phyloP scores from a whole-genome alignment of 208 protist species.

The Perkinsela sp. region DNA sequence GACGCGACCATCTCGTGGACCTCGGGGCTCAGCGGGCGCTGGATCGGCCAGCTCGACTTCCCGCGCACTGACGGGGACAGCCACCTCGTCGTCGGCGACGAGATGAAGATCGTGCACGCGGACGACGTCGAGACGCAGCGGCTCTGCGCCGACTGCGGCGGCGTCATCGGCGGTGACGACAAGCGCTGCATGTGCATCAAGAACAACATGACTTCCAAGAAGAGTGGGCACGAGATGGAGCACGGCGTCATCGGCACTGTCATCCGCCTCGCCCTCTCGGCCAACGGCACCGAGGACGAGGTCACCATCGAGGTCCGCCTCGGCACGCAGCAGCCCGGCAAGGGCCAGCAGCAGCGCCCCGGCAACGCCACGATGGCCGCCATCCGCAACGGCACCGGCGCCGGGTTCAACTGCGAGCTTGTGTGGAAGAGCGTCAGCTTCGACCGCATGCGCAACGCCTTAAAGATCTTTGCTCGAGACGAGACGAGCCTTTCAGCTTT shows the following conservation, averaged over 20 bases:
- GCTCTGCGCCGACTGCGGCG: constrained; percentile 2
- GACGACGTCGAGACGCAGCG: constrained; percentile 9
- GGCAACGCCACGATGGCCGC: constrained; percentile 1
- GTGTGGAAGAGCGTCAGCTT: constrained; percentile 68
- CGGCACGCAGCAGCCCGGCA: not conserved
- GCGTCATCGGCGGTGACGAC: constrained; percentile 4
- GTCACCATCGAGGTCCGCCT: constrained; percentile 8
- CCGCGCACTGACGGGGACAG: constrained; percentile 23
- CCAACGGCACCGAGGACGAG: constrained; percentile 6
- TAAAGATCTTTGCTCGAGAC: constrained; percentile 54
- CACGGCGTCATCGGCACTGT: constrained; percentile 1
- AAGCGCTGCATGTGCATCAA: not conserved
- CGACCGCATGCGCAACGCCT: constrained; percentile 49
- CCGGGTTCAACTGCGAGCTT: constrained; percentile 54
- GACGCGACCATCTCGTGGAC: constrained; percentile 45
- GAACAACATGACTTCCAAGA: not conserved
- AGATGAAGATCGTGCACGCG: constrained; percentile 27
- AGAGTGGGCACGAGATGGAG: not conserved
- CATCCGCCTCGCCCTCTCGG: constrained; percentile 4
- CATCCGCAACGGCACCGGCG: not conserved
- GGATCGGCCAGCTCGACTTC: constrained; percentile 29
- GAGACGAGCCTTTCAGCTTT: constrained; percentile 34
- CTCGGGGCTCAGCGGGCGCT: constrained; percentile 24
- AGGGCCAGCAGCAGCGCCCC: not conserved
- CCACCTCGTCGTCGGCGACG: constrained; percentile 51